Percentiles rank a stretch among this genome's conserved stretches.
phyloP scores from a whole-genome alignment of 371 early-diverging fungal species.

The Capillidium rhysosporum region DNA sequence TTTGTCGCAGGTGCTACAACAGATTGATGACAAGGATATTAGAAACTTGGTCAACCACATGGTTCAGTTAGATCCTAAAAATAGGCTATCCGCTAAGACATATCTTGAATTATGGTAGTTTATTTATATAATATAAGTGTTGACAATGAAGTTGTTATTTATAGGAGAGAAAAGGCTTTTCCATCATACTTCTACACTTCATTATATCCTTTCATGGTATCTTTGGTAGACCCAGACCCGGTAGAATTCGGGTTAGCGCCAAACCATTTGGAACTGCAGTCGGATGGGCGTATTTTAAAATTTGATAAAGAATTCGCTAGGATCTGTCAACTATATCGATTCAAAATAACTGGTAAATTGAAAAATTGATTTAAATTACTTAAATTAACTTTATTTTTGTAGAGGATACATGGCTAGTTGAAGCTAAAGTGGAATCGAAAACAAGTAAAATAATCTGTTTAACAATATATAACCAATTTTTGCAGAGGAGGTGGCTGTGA shows the following conservation, averaged over 20 bases:
- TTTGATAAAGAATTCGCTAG: not conserved
- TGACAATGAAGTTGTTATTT: not conserved
- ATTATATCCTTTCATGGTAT: slow-evolving; percentile 50
- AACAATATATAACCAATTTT: not conserved
- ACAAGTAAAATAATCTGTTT: not conserved
- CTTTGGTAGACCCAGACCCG: slow-evolving; percentile 27
- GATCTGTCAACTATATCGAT: not conserved
- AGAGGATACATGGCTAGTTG: not conserved
- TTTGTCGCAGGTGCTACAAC: slow-evolving; percentile 38
- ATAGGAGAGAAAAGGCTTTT: slow-evolving; percentile 51
- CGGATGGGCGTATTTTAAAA: slow-evolving; percentile 3
- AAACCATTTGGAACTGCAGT: not conserved
- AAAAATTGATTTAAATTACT: not conserved
- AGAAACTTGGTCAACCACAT: slow-evolving; percentile 56
- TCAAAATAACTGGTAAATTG: not conserved
- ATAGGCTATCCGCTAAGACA: slow-evolving; percentile 41
- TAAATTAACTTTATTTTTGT: not conserved
- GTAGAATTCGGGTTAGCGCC: not conserved
- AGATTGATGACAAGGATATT: slow-evolving; percentile 62
- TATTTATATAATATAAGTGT: too few relatives aligned
- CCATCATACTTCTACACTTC: slow-evolving; percentile 50
- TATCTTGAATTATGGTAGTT: slow-evolving; percentile 52
- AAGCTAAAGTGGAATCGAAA: not conserved
- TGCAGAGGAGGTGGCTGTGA: slow-evolving; percentile 35
- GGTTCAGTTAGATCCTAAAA: slow-evolving; percentile 63